Base-by-base conservation (phyloP, 2,329 filamentous ascomycete species). In the Verticillium albo-atrum region DNA sequence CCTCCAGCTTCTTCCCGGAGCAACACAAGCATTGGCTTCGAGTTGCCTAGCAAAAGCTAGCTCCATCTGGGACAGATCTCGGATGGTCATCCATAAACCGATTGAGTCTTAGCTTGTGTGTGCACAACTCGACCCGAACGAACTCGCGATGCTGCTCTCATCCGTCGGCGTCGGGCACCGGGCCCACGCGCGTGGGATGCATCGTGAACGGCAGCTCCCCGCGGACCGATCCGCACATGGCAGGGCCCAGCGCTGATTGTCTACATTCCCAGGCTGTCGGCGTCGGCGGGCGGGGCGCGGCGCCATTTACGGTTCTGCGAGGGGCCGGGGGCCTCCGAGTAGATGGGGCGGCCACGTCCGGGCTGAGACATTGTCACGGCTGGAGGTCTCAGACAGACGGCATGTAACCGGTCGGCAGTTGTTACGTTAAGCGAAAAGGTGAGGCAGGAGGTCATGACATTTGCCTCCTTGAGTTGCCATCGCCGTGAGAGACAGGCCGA, bases 341-440 rank as follows among this genome's bases (percentile, higher is more conserved):
- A 32, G 30, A 14, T n/a, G 54, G 54, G 34, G 37, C 54, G 34
- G 54, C 54, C 54, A 35, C 42, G 35, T 47, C 34, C 34, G 42
- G 54, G 25, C 54, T 56, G 35, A 56, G 54, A 56, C 54, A 37
- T 26, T 47, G 34, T 56, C 35, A 56, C 54, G 28, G 28, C 26
- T 35, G 32, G 27, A 42, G 54, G 54, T 56, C 54, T 56, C 37
- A 56, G 54, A 56, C 54, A 56, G 26, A 37, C 54, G 54, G 54
- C 27, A 42, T 27, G 54, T 56, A 56, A 56, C 54, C 54, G 32
- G 32, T 6, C 54, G 34, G 54, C 32, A 37, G 26, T 34, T 42
- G 54, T 56, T 56, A 56, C 54, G 54, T 56, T 56, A 56, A 47
- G 54, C 54, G 54, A 56, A 28, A n/a, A 42, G n/a, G 42, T 23